Evolutionary conservation across 2,329 filamentous ascomycete genomes (phyloP).

Genomic region (Colletotrichum spaethianum): DNA sequence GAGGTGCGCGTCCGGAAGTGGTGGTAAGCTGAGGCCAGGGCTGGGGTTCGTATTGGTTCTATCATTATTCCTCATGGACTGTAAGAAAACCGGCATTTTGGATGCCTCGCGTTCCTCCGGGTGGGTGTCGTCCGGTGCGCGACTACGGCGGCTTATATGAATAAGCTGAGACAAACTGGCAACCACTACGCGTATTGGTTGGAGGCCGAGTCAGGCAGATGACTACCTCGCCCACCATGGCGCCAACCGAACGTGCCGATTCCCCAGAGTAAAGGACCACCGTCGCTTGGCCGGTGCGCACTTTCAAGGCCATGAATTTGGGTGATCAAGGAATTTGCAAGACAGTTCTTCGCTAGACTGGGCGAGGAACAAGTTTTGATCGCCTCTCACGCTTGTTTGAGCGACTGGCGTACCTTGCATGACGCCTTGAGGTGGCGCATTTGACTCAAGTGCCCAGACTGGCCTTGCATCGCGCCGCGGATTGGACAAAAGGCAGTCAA

Average conservation of each 20-base stretch:
- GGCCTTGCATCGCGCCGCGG: slow-evolving; percentile 15
- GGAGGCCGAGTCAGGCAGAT: slow-evolving; percentile 34
- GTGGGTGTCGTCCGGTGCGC: slow-evolving; percentile 37
- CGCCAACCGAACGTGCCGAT: slow-evolving; percentile 34
- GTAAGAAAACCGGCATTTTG: slow-evolving; percentile 33
- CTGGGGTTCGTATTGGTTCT: slow-evolving; percentile 11
- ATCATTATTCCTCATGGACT: slow-evolving; percentile 7
- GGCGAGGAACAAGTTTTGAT: slow-evolving; percentile 31
- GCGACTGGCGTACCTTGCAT: slow-evolving; percentile 44
- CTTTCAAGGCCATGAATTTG: slow-evolving; percentile 15
- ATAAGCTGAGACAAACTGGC: slow-evolving; percentile 41
- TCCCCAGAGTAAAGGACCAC: slow-evolving; percentile 6
- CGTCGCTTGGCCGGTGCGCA: slow-evolving; percentile 8
- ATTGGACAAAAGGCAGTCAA: slow-evolving; percentile 9
- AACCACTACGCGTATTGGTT: slow-evolving; percentile 36
- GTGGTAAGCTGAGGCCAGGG: slow-evolving; percentile 35
- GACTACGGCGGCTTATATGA: slow-evolving; percentile 39
- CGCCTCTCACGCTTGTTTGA: slow-evolving; percentile 21
- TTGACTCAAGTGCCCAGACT: slow-evolving; percentile 27
- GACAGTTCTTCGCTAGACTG: slow-evolving; percentile 28
- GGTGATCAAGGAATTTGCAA: slow-evolving; percentile 28
- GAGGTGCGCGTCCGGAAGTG: slow-evolving; percentile 21
- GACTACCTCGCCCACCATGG: slow-evolving; percentile 33
- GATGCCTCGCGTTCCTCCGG: slow-evolving; percentile 35
- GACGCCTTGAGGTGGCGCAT: slow-evolving; percentile 43